phyloP scores from a whole-genome alignment of 2,329 filamentous ascomycete genomes.

The Penicillium sp. region DNA sequence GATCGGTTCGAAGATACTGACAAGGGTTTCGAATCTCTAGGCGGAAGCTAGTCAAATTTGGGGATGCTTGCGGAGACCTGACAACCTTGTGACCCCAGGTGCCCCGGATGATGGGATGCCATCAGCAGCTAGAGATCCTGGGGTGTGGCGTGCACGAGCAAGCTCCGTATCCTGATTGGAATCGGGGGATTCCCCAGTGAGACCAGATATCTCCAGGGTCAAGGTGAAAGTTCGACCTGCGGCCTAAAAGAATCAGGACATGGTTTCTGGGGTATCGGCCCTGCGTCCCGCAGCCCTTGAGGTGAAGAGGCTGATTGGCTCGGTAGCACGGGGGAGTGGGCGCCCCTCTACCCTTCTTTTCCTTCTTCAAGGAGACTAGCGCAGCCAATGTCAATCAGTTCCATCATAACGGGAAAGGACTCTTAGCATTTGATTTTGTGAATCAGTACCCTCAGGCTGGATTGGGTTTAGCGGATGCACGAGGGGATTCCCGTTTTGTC shows the following conservation, averaged over 20 bases:
- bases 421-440: not conserved
- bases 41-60: constrained; percentile 9
- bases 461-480: not conserved
- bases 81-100: constrained; percentile 20
- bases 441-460: not conserved
- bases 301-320: not conserved
- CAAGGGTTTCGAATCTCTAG: not conserved
- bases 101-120: constrained; percentile 4
- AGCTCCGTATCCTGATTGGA: constrained; percentile 27
- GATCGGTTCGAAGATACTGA: not conserved
- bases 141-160: constrained; percentile 18
- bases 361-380: not conserved
- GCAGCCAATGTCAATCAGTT: not conserved
- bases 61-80: constrained; percentile 16
- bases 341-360: not conserved
- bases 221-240: not conserved
- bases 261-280: constrained; percentile 18
- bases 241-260: constrained; percentile 14
- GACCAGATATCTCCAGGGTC: constrained; percentile 6
- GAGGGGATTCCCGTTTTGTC: not conserved
- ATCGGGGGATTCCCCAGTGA: constrained; percentile 24
- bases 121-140: constrained; percentile 11
- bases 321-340: not conserved
- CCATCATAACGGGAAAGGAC: not conserved
- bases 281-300: constrained; percentile 10